Percentiles rank a stretch among this genome's conserved stretches.
phyloP scores from a whole-genome alignment of 768 basidiomycete species.

The Gymnopilus dilepis region DNA sequence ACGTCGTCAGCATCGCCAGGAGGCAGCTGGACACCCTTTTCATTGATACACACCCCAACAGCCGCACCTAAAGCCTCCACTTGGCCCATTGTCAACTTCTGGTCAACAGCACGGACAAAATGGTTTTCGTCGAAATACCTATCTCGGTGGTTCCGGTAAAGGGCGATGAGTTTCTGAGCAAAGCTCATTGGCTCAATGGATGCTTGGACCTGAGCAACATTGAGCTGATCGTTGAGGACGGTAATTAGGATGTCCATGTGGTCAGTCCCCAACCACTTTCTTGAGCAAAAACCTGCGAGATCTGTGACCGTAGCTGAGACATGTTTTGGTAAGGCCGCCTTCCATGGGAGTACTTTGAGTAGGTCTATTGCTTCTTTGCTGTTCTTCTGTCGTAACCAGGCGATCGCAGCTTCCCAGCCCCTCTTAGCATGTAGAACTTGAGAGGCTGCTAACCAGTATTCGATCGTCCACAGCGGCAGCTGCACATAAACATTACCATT shows the following conservation, averaged over 20 bases:
- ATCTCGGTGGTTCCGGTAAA: not conserved
- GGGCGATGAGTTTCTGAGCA: slow-evolving; percentile 5
- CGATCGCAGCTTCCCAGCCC: slow-evolving; percentile 16
- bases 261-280: slow-evolving; percentile 2
- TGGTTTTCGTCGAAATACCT: not conserved
- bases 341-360: slow-evolving; percentile 20
- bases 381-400: slow-evolving; percentile 13
- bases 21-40: slow-evolving; percentile 4
- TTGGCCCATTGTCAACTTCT: not conserved
- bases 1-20: not conserved
- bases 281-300: slow-evolving; percentile 9
- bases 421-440: slow-evolving; percentile 6
- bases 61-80: not conserved
- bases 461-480: slow-evolving; percentile 23
- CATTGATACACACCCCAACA: not conserved
- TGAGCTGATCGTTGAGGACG: slow-evolving; percentile 8
- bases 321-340: not conserved
- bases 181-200: not conserved
- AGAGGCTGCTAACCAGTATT: slow-evolving; percentile 17
- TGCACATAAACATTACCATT: not conserved
- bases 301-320: not conserved
- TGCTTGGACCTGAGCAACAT: not conserved
- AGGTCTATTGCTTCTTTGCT: not conserved
- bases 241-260: slow-evolving; percentile 12
- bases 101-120: not conserved